phyloP scores from a whole-genome alignment of 176 grass and related monocot genomes.

The Carex cristatella region DNA sequence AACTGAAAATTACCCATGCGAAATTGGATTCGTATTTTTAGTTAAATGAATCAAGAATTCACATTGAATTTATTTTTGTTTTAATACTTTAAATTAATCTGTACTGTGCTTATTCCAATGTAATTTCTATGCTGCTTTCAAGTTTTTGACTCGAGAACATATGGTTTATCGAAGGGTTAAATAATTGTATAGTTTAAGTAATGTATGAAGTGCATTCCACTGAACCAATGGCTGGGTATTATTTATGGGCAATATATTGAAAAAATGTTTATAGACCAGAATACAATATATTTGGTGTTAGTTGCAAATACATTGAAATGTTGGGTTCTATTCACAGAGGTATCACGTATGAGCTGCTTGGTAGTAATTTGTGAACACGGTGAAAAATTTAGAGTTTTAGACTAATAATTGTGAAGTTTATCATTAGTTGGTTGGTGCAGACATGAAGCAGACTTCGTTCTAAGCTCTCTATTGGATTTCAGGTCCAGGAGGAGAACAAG shows the following conservation, averaged over 20 bases:
- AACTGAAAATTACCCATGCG: neutral
- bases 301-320: neutral
- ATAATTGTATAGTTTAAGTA: neutral
- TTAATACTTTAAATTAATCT: neutral
- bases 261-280: neutral
- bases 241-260: neutral
- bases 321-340: neutral
- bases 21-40: neutral
- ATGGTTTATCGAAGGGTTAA: neutral
- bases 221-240: neutral
- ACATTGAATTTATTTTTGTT: neutral
- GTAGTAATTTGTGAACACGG: neutral
- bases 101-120: neutral
- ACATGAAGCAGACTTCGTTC: neutral
- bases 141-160: neutral
- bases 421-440: neutral
- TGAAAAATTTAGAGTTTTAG: neutral
- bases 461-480: neutral
- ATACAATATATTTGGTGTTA: neutral
- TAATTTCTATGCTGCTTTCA: neutral
- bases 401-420: neutral
- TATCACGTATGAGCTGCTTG: neutral
- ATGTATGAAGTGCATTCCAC: neutral
- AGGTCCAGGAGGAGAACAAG: conserved; percentile 19
- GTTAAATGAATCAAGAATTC: neutral